These are phyloP conservation scores for Trypanosoma lewisi DNA, from an alignment of 208 protist species.

Conservation along the genomic window DNA sequence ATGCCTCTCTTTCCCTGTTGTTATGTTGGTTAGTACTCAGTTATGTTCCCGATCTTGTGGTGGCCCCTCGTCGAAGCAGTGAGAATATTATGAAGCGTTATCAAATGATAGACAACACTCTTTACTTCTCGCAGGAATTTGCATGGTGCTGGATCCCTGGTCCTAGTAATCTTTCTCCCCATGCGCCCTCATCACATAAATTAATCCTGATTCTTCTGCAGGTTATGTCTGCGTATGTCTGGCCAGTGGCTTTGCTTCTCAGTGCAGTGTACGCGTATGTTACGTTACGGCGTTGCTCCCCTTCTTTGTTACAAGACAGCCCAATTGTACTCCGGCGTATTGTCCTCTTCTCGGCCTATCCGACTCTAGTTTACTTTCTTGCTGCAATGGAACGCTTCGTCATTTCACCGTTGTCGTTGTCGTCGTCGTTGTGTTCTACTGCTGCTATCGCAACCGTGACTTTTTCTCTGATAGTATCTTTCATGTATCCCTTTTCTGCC, in stretches of 20 bases:
- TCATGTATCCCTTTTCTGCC: slow-evolving; percentile 19
- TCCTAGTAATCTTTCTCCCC: not conserved
- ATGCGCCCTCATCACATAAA: not conserved
- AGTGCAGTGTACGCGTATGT: slow-evolving; percentile 17
- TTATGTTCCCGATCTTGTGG: slow-evolving; percentile 9
- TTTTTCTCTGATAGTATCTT: slow-evolving; percentile 4
- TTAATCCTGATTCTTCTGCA: slow-evolving; percentile 5
- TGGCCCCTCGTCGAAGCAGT: not conserved
- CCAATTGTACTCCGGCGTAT: slow-evolving; percentile 20
- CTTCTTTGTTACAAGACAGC: slow-evolving; percentile 11
- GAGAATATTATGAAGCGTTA: not conserved
- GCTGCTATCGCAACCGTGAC: not conserved
- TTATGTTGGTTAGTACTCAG: slow-evolving; percentile 16
- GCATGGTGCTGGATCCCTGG: slow-evolving; percentile 27
- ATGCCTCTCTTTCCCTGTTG: not conserved
- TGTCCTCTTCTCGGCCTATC: slow-evolving; percentile 13
- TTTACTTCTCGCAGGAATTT: slow-evolving; percentile 20
- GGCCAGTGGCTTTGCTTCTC: slow-evolving; percentile 4
- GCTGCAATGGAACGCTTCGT: slow-evolving; percentile 12
- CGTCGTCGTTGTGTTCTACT: not conserved
- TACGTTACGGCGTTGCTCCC: slow-evolving; percentile 1
- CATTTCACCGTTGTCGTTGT: not conserved
- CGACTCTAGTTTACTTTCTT: slow-evolving; percentile 12
- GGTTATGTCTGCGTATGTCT: slow-evolving; percentile 6
- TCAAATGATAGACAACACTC: not conserved